Evolutionary conservation across 2,329 filamentous ascomycete species (phyloP).

Genomic region (Apiospora phragmitis): DNA sequence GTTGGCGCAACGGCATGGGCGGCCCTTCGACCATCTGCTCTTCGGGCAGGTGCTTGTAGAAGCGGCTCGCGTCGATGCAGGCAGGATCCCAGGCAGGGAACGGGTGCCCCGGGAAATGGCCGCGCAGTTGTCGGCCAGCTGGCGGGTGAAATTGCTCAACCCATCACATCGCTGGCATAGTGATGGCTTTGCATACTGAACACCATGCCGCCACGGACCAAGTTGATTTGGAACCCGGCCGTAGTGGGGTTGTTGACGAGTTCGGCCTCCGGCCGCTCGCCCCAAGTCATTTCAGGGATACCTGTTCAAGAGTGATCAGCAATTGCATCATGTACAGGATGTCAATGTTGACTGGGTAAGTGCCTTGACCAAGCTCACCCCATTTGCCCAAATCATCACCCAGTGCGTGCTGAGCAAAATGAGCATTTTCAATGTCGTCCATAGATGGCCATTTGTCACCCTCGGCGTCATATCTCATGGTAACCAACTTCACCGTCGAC

Average conservation of each 20-base stretch:
- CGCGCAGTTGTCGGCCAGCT: constrained; percentile 44
- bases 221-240: constrained; percentile 42
- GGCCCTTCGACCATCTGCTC: constrained; percentile 32
- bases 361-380: not conserved
- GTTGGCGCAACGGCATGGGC: constrained; percentile 29
- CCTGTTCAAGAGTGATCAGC: constrained; percentile 21
- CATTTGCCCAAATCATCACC: constrained; percentile 24
- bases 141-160: constrained; percentile 38
- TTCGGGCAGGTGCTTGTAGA: constrained; percentile 32
- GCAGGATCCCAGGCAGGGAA: constrained; percentile 35
- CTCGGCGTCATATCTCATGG: constrained; percentile 38
- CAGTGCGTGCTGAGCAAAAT: constrained; percentile 35
- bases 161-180: constrained; percentile 43
- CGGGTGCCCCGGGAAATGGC: constrained; percentile 31
- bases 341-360: not conserved
- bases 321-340: not conserved
- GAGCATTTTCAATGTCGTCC: constrained; percentile 35
- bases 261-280: constrained; percentile 39
- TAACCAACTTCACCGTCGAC: constrained; percentile 34
- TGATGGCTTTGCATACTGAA: constrained; percentile 44
- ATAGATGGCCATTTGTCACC: constrained; percentile 36
- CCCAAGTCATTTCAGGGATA: constrained; percentile 39
- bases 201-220: constrained; percentile 41
- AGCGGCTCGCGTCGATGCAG: constrained; percentile 35
- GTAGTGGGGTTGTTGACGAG: constrained; percentile 33